Evolutionary conservation across 371 early-diverging fungal species (phyloP), one percentile per base, ranked within the genome.

Genomic region (Rhizoclosmatium hyalinum): DNA sequence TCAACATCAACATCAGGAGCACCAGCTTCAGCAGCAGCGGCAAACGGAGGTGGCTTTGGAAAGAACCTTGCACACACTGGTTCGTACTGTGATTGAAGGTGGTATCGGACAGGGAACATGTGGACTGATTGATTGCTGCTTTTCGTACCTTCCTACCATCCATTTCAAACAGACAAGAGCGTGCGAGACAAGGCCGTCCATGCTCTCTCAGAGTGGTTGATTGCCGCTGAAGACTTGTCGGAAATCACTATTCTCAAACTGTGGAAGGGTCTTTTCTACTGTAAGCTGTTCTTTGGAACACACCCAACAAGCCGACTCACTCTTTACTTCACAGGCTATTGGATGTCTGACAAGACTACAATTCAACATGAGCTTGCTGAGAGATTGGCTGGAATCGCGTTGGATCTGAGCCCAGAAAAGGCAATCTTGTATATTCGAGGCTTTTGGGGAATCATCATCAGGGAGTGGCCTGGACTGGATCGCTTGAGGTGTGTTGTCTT

Each of bases 271-370:
- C 89, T 97, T 43, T 97, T 94, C 76, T 97, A 94, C 80, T 93
- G 96, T 94, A 90, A 77, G 91, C 24, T 3, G 17, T 19, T 69
- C 39, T 69, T 12, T 19, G 44, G 69, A 6, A 42, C 42, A 46
- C 53, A 21, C 32, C 53, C 46, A 17, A 17, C 64, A 54, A 42
- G 3, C 24, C 41, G 44, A 10, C 64, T 32, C 64, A 17, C 21
- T 41, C 8, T 3, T 47, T 44, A 17, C 12, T 46, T 24, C 17
- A 46, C 50, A 94, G 95, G 93, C 75, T 93, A 92, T 77, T 97
- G 97, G 97, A 92, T 96, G 91, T 94, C 96, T 1, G 97, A 97
- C 78, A 97, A 95, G 84, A 94, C 94, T 14, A 80, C 93, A 65
- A 89, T 96, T 44, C 97, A 97, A 80, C 95, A 95, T 81, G 90